A percentile compares a stretch with the other conserved stretches of the same genome.
phyloP scores from a whole-genome alignment of 2,329 filamentous ascomycete species.

The Beauveria asiatica region DNA sequence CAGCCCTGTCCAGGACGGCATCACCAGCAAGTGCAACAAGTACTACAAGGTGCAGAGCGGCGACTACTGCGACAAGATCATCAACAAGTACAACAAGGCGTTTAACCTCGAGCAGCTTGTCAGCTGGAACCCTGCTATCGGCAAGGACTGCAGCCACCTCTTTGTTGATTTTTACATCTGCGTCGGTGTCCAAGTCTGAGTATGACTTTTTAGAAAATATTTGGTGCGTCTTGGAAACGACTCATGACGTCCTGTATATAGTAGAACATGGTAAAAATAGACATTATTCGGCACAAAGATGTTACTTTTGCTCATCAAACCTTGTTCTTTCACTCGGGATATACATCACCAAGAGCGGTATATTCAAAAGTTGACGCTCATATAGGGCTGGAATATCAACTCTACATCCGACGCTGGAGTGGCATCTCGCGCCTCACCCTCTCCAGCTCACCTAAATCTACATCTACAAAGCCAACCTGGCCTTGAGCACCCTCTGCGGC shows the following conservation, averaged over 20 bases:
- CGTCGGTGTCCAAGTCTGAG: background rate
- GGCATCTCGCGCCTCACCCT: conserved; percentile 45
- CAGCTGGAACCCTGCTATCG: conserved; percentile 10
- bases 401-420: conserved; percentile 40
- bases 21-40: conserved; percentile 10
- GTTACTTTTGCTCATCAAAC: too few relatives aligned
- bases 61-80: conserved; percentile 13
- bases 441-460: conserved; percentile 40
- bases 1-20: background rate
- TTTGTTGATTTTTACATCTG: conserved; percentile 11
- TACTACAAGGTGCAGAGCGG: conserved; percentile 14
- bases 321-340: conserved; percentile 5
- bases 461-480: conserved; percentile 46
- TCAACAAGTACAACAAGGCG: conserved; percentile 4
- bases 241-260: conserved; percentile 5
- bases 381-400: conserved; percentile 19
- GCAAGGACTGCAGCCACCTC: conserved; percentile 6
- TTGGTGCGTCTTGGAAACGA: background rate
- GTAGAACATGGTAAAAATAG: background rate
- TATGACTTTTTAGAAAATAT: background rate
- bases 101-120: conserved; percentile 9
- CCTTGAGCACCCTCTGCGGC: conserved; percentile 32
- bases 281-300: background rate
- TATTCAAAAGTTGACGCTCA: background rate
- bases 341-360: background rate